phyloP scores from a whole-genome alignment of 2,329 filamentous ascomycete species.

The Fusarium goolgardi region DNA sequence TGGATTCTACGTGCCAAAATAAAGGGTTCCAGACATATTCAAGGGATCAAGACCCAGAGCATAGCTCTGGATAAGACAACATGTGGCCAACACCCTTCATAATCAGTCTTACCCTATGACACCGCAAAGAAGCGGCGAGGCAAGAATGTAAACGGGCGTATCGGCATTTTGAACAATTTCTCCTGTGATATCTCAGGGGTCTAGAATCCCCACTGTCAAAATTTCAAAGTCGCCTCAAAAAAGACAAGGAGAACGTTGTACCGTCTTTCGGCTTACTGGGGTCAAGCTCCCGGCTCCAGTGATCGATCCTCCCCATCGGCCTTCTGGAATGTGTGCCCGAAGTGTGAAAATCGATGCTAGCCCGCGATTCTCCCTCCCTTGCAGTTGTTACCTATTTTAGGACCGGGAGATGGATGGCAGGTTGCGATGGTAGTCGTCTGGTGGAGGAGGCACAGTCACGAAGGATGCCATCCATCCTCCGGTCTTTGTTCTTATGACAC shows the following conservation, averaged over 20 bases:
- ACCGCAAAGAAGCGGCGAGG: neutral
- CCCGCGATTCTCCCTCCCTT: constrained; percentile 19
- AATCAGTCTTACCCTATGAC: constrained; percentile 13
- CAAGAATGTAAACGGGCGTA: constrained; percentile 21
- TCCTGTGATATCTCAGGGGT: constrained; percentile 28
- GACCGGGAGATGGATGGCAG: constrained; percentile 11
- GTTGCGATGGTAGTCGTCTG: constrained; percentile 8
- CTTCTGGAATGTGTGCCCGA: constrained; percentile 45
- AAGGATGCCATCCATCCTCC: neutral
- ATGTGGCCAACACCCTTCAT: constrained; percentile 1
- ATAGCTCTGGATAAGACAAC: constrained; percentile 28
- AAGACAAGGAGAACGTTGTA: constrained; percentile 2
- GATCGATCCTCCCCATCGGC: constrained; percentile 34
- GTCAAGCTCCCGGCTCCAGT: constrained; percentile 20
- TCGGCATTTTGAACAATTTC: constrained; percentile 23
- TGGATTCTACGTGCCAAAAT: constrained; percentile 9
- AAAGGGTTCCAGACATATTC: constrained; percentile 9
- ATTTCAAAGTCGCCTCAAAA: constrained; percentile 17
- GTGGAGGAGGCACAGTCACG: constrained; percentile 14
- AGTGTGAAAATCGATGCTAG: constrained; percentile 35
- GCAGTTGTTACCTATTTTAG: constrained; percentile 33
- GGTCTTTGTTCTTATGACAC: constrained; percentile 1
- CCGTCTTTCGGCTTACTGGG: constrained; percentile 27
- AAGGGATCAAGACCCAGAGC: constrained; percentile 24
- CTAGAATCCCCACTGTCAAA: constrained; percentile 20